These are phyloP conservation scores for Ceratocystis ficicola DNA, from an alignment of 2,329 filamentous ascomycete species.

Conservation along the genomic window DNA sequence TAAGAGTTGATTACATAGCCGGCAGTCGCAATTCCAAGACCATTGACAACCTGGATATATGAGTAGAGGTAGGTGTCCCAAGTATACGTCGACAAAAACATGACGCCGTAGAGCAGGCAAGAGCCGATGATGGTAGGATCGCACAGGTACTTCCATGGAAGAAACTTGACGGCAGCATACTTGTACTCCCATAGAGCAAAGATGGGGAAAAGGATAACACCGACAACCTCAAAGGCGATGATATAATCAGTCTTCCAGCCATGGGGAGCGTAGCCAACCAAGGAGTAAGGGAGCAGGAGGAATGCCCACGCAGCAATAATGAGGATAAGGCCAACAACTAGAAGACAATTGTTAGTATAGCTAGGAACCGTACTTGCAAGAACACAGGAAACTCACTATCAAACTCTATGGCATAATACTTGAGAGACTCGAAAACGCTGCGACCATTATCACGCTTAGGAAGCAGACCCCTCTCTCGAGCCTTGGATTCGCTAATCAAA, in stretches of 20 bases:
- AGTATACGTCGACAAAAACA: slow-evolving; percentile 33
- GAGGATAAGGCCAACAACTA: slow-evolving; percentile 39
- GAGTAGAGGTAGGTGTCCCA: slow-evolving; percentile 42
- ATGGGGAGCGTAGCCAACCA: slow-evolving; percentile 29
- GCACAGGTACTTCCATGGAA: slow-evolving; percentile 41
- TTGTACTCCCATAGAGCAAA: slow-evolving; percentile 48
- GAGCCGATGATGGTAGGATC: slow-evolving; percentile 39
- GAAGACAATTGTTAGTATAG: background rate
- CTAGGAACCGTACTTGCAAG: slow-evolving; percentile 24
- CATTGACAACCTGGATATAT: slow-evolving; percentile 38
- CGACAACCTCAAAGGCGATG: slow-evolving; percentile 40
- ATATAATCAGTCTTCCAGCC: slow-evolving; percentile 36
- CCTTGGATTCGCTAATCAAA: slow-evolving; percentile 34
- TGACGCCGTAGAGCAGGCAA: slow-evolving; percentile 32
- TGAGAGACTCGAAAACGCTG: slow-evolving; percentile 36
- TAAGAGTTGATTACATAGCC: slow-evolving; percentile 37
- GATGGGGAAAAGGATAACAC: slow-evolving; percentile 35
- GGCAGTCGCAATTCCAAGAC: slow-evolving; percentile 30
- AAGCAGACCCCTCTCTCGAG: slow-evolving; percentile 38
- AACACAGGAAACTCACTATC: slow-evolving; percentile 33
- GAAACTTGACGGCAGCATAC: slow-evolving; percentile 44
- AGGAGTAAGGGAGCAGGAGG: slow-evolving; percentile 41
- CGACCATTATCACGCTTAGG: slow-evolving; percentile 35
- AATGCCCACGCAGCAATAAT: slow-evolving; percentile 41
- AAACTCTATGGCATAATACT: slow-evolving; percentile 46